Percentiles rank a stretch among this genome's conserved stretches.
These are phyloP conservation scores for Zarea fungicola DNA, from an alignment of 2,329 filamentous ascomycete species.

Conservation along the genomic window DNA sequence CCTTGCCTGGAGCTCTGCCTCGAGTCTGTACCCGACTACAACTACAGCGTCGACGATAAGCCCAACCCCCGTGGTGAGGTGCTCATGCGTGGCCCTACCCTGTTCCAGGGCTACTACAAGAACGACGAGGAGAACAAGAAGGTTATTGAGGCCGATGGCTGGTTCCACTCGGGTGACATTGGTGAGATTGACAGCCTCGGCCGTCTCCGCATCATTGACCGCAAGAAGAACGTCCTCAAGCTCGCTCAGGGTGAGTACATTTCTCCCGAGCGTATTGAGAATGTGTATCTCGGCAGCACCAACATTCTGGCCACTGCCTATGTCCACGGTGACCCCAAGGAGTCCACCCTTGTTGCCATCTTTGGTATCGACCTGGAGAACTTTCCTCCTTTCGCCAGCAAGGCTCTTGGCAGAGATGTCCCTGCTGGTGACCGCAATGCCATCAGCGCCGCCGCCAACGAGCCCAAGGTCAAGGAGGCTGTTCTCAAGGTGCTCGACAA, in stretches of 20 bases:
- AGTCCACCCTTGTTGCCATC: constrained; percentile 77
- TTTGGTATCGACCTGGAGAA: constrained; percentile 81
- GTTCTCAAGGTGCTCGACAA: constrained; percentile 74
- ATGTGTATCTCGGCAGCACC: constrained; percentile 80
- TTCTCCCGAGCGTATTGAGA: constrained; percentile 94
- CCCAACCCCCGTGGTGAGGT: constrained; percentile 88
- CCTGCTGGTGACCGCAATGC: constrained; percentile 58
- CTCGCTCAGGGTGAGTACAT: constrained; percentile 97
- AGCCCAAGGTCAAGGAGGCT: constrained; percentile 67
- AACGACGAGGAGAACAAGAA: constrained; percentile 84
- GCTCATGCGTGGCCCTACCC: constrained; percentile 68
- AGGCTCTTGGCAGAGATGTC: constrained; percentile 66
- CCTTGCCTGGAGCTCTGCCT: constrained; percentile 70
- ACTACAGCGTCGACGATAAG: constrained; percentile 83
- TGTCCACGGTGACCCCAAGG: constrained; percentile 82
- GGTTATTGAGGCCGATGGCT: constrained; percentile 79
- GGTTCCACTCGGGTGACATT: constrained; percentile 97
- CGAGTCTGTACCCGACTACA: constrained; percentile 86
- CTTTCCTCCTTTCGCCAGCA: constrained; percentile 77
- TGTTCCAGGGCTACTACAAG: constrained; percentile 87
- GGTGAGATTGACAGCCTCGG: constrained; percentile 78
- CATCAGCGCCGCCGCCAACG: constrained; percentile 60
- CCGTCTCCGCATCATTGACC: constrained; percentile 89
- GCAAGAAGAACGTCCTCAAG: constrained; percentile 98
- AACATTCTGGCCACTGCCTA: constrained; percentile 75